A percentile compares a stretch with the other conserved stretches of the same genome.
phyloP scores from a whole-genome alignment of 164 flowering plant genomes.

The Vitis labrusca region DNA sequence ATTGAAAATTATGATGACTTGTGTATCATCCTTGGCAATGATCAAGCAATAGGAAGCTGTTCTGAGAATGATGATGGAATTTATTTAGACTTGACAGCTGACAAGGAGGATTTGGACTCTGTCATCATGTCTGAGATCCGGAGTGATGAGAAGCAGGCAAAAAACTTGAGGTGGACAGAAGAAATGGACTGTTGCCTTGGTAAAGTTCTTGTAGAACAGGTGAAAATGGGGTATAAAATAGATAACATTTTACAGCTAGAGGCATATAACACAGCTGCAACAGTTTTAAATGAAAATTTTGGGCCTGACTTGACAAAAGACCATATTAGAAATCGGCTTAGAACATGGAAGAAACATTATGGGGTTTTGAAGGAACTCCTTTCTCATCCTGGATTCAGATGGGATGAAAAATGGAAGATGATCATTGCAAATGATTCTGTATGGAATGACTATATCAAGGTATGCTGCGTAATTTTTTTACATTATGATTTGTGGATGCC shows the following conservation, averaged over 20 bases:
- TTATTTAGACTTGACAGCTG: background rate
- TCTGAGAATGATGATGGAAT: conserved; percentile 1
- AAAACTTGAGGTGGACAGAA: no score
- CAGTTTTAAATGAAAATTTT: conserved; percentile 16
- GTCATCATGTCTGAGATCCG: no score
- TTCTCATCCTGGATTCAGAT: conserved; percentile 13
- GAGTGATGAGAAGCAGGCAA: no score
- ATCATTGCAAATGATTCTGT: conserved; percentile 17
- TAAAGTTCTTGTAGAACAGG: conserved; percentile 14
- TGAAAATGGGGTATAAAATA: conserved; percentile 7
- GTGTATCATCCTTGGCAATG: conserved; percentile 16
- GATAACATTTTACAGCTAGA: conserved; percentile 7
- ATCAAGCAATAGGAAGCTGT: background rate
- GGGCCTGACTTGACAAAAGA: conserved; percentile 12
- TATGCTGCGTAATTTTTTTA: background rate
- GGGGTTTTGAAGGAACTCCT: conserved; percentile 19
- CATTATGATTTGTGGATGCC: no score
- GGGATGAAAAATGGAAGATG: conserved; percentile 18
- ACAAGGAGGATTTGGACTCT: background rate
- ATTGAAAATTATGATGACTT: conserved; percentile 20
- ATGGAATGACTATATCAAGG: conserved; percentile 20
- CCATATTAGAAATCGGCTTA: conserved; percentile 18
- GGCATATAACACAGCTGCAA: conserved; percentile 3
- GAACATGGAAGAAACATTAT: conserved; percentile 23
- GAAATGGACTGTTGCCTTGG: conserved; percentile 15